A percentile compares a stretch with the other conserved stretches of the same genome.
Conservation (phyloP, 768 basidiomycete genomes). For the Suillus weaverae region DNA sequence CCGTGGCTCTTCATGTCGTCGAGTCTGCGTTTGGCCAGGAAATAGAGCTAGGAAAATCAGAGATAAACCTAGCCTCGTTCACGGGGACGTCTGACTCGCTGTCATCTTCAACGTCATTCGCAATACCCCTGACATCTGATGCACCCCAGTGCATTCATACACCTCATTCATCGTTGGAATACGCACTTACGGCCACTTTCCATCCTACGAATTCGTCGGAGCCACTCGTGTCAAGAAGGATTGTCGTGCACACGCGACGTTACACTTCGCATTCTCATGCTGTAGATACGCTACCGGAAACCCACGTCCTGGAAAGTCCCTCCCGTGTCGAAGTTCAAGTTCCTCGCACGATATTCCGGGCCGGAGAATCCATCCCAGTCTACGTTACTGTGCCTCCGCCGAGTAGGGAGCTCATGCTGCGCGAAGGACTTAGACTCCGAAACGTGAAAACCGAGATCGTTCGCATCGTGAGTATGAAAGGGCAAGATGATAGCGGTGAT, state of each 20-base stretch:
- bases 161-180: constrained; percentile 67
- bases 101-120: constrained; percentile 73
- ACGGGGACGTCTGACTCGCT: constrained; percentile 38
- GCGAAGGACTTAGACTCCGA: constrained; percentile 70
- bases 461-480: constrained; percentile 58
- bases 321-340: constrained; percentile 69
- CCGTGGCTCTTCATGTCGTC: constrained; percentile 62
- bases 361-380: constrained; percentile 73
- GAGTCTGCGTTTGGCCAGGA: constrained; percentile 62
- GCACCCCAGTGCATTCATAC: constrained; percentile 84
- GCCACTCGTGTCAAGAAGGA: constrained; percentile 49
- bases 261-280: constrained; percentile 65
- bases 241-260: constrained; percentile 70
- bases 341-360: constrained; percentile 68
- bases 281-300: constrained; percentile 61
- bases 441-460: constrained; percentile 82
- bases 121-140: constrained; percentile 75
- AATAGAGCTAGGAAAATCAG: constrained; percentile 64
- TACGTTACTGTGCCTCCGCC: constrained; percentile 84
- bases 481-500: constrained; percentile 38
- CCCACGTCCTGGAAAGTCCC: constrained; percentile 57
- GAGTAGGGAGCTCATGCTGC: constrained; percentile 60
- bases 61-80: constrained; percentile 55
- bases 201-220: constrained; percentile 45
- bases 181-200: constrained; percentile 69